Evolutionary conservation across 2,329 filamentous ascomycete genomes (phyloP), one percentile per base, ranked within the genome.

Genomic region (Oidium heveae): DNA sequence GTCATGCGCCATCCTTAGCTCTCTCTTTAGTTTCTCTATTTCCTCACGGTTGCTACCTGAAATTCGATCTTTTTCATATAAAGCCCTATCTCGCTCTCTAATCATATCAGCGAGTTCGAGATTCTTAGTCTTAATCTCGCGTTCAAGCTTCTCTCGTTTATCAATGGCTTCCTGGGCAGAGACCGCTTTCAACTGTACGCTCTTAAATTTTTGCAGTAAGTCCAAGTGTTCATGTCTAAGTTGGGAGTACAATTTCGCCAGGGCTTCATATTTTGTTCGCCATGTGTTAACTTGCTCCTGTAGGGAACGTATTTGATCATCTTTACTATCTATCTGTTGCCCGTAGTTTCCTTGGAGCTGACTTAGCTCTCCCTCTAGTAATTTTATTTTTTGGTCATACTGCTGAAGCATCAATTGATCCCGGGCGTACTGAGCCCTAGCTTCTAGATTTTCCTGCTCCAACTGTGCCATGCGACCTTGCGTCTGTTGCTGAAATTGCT

Each of bases 41-140:
- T 98, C 91, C 56, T 98, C 91, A 64, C 86, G 88, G 68, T 88
- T 88, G 54, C 80, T 84, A 52, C 91, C 91, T 53, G 74, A 78
- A n/a, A 82, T 71, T 55, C 91, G 79, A 65, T 98, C 91, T 66
- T 88, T 86, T 58, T 98, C 91, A 64, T 96, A 86, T 54, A 95
- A 70, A 33, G 91, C 91, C 59, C 91, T 80, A 65, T 98, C 91
- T 61, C 91, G 77, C 70, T 98, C 91, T 46, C 91, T 79, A 59
- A 98, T 98, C 91, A 98, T 96, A 66, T 96, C 87, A 34, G 91
- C 91, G 58, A 98, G 71, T 68, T 98, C 91, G n/a, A 98, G 72
- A 65, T 98, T 98, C 77, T 98, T 98, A 33, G 89, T 95, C 76
- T 98, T 98, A 66, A 98, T 84, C 70, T 98, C 91, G 36, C 89